Evolutionary conservation across 2,329 filamentous ascomycete species (phyloP).

Genomic region (Xylariaceae sp.): DNA sequence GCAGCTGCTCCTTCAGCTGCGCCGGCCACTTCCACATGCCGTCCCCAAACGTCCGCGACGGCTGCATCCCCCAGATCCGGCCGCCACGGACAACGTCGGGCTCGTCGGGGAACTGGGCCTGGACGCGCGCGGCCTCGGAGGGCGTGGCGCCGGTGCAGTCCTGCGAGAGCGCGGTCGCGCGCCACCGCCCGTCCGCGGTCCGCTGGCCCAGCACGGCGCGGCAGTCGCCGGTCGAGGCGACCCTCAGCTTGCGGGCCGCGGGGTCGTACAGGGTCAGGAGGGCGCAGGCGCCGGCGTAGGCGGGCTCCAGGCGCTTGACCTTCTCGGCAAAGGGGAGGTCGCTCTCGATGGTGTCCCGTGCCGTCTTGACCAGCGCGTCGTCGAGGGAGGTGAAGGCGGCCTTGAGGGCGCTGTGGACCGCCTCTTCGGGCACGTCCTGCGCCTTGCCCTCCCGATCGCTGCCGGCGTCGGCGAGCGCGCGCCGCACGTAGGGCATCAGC

Average conservation of each 20-base stretch:
- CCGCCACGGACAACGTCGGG: constrained; percentile 52
- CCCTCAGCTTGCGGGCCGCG: constrained; percentile 45
- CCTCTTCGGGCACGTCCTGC: constrained; percentile 15
- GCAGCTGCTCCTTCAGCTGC: constrained; percentile 39
- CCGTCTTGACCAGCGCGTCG: constrained; percentile 24
- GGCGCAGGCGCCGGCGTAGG: constrained; percentile 27
- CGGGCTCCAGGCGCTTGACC: constrained; percentile 23
- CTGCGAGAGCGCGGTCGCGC: constrained; percentile 49
- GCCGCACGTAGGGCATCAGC: constrained; percentile 26
- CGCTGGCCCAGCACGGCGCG: constrained; percentile 12
- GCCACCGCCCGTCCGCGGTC: constrained; percentile 52
- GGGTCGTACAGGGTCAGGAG: constrained; percentile 57
- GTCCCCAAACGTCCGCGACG: constrained; percentile 66
- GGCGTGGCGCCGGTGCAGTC: constrained; percentile 65
- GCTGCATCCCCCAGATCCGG: constrained; percentile 55
- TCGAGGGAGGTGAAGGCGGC: constrained; percentile 35
- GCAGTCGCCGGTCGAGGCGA: constrained; percentile 64
- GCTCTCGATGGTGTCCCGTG: constrained; percentile 22
- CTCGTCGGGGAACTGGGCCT: constrained; percentile 59
- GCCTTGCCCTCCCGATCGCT: constrained; percentile 2
- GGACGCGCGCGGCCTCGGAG: constrained; percentile 52
- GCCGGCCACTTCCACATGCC: constrained; percentile 63
- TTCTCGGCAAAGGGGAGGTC: constrained; percentile 24
- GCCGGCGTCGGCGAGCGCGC: constrained; percentile 16
- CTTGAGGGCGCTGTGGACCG: constrained; percentile 31